Conservation (phyloP, 176 grass and related monocot genomes). For the Otatea glauca region DNA sequence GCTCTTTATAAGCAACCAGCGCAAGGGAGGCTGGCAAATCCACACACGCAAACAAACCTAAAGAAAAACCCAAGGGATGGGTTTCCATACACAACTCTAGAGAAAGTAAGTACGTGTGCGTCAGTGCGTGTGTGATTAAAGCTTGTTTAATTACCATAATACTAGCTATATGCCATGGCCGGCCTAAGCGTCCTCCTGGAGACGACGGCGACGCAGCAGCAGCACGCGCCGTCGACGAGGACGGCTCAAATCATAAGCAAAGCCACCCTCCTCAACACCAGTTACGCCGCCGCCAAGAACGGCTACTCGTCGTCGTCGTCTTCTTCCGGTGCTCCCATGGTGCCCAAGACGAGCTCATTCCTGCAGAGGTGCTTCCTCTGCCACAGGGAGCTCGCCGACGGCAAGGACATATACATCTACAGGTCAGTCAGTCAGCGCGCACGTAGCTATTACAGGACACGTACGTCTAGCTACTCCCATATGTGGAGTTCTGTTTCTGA, state of each 20-base stretch:
- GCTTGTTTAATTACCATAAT: not conserved
- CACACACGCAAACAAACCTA: not conserved
- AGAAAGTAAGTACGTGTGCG: not conserved
- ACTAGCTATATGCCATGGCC: conserved; percentile 3
- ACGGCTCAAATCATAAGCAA: conserved; percentile 42
- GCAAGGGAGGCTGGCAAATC: not conserved
- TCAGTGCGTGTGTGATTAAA: not conserved
- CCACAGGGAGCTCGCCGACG: conserved; percentile 44
- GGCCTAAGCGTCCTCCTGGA: conserved; percentile 48
- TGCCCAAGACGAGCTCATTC: conserved; percentile 20
- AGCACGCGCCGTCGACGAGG: not conserved
- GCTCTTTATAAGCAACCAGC: not conserved
- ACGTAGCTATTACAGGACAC: not conserved
- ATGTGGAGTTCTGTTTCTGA: too few relatives aligned
- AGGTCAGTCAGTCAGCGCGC: conserved; percentile 17
- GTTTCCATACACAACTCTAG: not conserved
- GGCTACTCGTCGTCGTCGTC: not conserved
- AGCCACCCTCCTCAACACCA: conserved; percentile 1
- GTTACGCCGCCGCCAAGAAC: not conserved
- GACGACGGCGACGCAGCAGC: not conserved
- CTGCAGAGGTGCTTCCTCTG: conserved; percentile 55
- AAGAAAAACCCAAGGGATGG: not conserved
- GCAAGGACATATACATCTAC: conserved; percentile 63
- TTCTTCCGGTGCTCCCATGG: not conserved
- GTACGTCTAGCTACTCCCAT: not conserved